Conservation (phyloP, 768 basidiomycete genomes). For the Cubamyces sp. region DNA sequence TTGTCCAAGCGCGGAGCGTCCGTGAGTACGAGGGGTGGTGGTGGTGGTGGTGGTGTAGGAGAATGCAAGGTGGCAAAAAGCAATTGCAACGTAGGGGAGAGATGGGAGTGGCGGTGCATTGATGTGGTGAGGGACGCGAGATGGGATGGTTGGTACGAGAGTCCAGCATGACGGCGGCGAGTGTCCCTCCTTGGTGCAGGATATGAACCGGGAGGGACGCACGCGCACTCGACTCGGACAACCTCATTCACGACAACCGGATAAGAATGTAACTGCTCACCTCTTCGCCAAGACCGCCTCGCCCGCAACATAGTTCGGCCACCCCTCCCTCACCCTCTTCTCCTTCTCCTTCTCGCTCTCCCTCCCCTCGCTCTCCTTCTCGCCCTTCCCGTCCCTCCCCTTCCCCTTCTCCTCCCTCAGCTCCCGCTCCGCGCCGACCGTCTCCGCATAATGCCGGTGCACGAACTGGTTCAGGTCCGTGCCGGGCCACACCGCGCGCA, state of each 20-base stretch:
- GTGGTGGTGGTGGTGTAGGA: background rate
- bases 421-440: conserved; percentile 24
- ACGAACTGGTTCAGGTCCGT: conserved; percentile 46
- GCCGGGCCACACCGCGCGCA: conserved; percentile 36
- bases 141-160: background rate
- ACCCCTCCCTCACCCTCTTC: conserved; percentile 4
- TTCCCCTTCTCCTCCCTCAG: conserved; percentile 4
- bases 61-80: background rate
- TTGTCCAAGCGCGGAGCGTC: background rate
- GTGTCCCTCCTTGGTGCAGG: background rate
- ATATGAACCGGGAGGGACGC: background rate
- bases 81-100: background rate
- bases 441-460: conserved; percentile 34
- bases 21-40: background rate
- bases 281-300: conserved; percentile 14
- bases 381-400: conserved; percentile 22
- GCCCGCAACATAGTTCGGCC: conserved; percentile 22
- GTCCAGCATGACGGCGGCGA: background rate
- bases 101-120: background rate
- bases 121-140: background rate
- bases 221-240: conserved; percentile 10
- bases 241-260: background rate
- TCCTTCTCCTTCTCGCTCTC: conserved; percentile 19
- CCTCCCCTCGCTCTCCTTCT: conserved; percentile 10
- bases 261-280: conserved; percentile 1